These are phyloP conservation scores for Jackrogersella minutella DNA, from an alignment of 495 filamentous ascomycete genomes.

Conservation along the genomic window DNA sequence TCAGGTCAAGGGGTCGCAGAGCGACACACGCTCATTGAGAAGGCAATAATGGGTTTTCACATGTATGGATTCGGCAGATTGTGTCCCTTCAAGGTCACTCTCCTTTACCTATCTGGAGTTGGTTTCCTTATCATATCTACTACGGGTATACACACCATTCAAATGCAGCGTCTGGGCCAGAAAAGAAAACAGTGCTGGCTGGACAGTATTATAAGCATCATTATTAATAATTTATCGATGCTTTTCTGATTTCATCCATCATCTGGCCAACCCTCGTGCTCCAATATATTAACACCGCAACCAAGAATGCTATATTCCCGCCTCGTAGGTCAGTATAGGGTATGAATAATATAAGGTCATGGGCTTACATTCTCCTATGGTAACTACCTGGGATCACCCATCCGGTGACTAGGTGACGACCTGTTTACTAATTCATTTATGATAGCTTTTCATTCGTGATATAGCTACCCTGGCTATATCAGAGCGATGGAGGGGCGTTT, in stretches of 20 bases:
- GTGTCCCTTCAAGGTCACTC: neutral
- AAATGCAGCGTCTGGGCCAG: neutral
- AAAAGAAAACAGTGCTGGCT: slow-evolving; percentile 18
- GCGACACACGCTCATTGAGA: neutral
- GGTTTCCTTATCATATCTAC: slow-evolving; percentile 15
- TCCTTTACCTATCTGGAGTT: slow-evolving; percentile 12
- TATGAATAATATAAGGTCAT: neutral
- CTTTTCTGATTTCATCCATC: neutral
- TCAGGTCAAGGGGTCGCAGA: slow-evolving; percentile 11
- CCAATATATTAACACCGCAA: neutral
- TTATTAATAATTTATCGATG: slow-evolving; percentile 22
- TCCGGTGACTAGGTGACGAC: neutral
- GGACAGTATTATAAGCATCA: slow-evolving; percentile 16
- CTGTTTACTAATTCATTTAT: neutral
- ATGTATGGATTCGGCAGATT: slow-evolving; percentile 8
- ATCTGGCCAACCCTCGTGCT: slow-evolving; percentile 18
- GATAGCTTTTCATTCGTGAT: neutral
- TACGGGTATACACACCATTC: slow-evolving; percentile 31
- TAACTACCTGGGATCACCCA: neutral
- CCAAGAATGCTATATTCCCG: neutral
- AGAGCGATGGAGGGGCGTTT: slow-evolving; percentile 3
- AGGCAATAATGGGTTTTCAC: neutral
- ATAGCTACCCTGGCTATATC: slow-evolving; percentile 1
- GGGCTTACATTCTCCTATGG: neutral
- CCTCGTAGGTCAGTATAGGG: neutral